These are phyloP conservation scores for Phyllosticta citriasiana DNA, from an alignment of 2,329 filamentous ascomycete species.

Conservation along the genomic window DNA sequence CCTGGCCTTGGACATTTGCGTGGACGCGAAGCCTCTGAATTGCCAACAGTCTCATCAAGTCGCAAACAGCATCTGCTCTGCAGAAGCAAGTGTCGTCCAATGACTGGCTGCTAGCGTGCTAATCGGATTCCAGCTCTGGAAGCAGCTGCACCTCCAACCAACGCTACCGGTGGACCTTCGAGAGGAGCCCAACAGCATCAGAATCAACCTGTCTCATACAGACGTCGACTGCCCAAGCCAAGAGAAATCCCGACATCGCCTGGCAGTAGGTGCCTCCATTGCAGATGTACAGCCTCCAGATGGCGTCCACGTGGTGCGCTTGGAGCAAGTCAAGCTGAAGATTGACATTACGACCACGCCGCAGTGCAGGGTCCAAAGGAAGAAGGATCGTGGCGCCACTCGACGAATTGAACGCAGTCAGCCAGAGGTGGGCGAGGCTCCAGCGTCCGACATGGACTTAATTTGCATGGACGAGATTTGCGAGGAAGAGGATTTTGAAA, in stretches of 20 bases:
- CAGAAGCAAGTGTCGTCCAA: slow-evolving; percentile 11
- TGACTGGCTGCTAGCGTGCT: background rate
- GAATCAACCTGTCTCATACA: slow-evolving; percentile 18
- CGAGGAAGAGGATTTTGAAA: background rate
- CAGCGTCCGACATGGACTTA: background rate
- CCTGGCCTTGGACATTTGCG: slow-evolving; percentile 19
- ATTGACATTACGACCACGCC: slow-evolving; percentile 13
- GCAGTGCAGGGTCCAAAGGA: background rate
- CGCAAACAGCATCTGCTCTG: slow-evolving; percentile 17
- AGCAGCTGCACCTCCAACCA: slow-evolving; percentile 21
- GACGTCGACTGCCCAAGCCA: slow-evolving; percentile 3
- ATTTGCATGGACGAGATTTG: background rate
- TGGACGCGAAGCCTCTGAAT: slow-evolving; percentile 18
- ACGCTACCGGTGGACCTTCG: slow-evolving; percentile 12
- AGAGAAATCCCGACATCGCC: slow-evolving; percentile 15
- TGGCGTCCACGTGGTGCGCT: slow-evolving; percentile 15
- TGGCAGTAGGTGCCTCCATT: slow-evolving; percentile 17
- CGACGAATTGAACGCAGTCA: background rate
- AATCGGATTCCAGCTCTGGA: slow-evolving; percentile 22
- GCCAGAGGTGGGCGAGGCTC: background rate
- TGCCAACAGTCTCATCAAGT: slow-evolving; percentile 16
- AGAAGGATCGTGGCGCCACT: background rate
- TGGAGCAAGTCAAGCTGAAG: slow-evolving; percentile 22
- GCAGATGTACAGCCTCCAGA: slow-evolving; percentile 23
- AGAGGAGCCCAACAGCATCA: slow-evolving; percentile 7